Conservation (phyloP, 257 asterid genomes). For the Haberlea rhodopensis region DNA sequence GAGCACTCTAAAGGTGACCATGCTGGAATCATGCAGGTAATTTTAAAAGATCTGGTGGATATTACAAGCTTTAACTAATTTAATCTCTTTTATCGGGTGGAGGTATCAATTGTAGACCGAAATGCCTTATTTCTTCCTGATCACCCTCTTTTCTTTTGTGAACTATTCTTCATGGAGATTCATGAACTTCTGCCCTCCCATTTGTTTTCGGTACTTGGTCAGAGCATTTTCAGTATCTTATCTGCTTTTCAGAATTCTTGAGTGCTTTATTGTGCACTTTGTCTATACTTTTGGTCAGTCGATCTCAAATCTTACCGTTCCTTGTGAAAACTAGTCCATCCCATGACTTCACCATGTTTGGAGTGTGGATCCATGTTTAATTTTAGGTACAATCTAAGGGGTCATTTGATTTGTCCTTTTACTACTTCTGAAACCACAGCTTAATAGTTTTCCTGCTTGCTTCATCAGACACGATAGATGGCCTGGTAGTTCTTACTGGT, state of each 20-base stretch:
- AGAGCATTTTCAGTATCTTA: background rate
- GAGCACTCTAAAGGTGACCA: slow-evolving; percentile 60
- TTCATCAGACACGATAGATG: background rate
- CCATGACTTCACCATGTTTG: background rate
- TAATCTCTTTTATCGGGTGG: background rate
- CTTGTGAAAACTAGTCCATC: background rate
- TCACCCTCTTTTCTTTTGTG: slow-evolving; percentile 7
- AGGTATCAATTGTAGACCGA: background rate
- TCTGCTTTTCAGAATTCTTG: background rate
- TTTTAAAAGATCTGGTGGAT: background rate
- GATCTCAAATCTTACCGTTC: background rate
- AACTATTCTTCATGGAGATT: background rate
- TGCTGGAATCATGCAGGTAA: slow-evolving; percentile 67
- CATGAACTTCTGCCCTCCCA: no score
- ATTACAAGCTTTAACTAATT: background rate
- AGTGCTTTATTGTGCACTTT: background rate
- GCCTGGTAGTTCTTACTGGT: background rate
- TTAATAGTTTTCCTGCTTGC: background rate
- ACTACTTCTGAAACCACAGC: background rate
- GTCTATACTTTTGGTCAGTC: background rate
- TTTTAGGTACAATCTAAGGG: background rate
- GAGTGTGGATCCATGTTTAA: background rate
- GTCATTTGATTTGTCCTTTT: background rate
- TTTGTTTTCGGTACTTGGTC: background rate
- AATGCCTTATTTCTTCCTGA: background rate